Evolutionary conservation across 176 grass and related monocot species (phyloP).

Genomic region (Carex scoparia): DNA sequence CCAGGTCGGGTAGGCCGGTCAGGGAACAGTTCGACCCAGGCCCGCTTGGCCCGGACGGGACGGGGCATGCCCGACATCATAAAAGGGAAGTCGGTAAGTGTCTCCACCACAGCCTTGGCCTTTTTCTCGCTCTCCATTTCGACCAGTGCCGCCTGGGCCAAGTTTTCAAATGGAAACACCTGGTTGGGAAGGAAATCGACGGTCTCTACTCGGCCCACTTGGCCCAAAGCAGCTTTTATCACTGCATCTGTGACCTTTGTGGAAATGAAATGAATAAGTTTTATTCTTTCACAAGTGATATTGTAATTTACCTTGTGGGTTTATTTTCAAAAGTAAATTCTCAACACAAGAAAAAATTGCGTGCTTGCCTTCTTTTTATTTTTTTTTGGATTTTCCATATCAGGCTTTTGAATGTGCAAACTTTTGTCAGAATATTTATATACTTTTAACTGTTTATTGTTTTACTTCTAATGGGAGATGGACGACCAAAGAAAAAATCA

Average conservation of each 20-base stretch:
- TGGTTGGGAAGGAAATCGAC: conserved; percentile 48
- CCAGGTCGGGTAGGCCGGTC: too few relatives aligned
- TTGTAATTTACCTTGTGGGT: background rate
- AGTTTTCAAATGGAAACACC: conserved; percentile 41
- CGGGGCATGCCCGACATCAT: conserved; percentile 81
- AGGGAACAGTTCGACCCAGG: too few relatives aligned
- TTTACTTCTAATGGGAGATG: background rate
- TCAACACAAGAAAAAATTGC: background rate
- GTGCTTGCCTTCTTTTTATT: background rate
- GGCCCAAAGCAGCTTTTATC: conserved; percentile 44
- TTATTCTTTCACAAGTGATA: background rate
- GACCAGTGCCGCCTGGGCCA: conserved; percentile 58
- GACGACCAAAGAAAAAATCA: background rate
- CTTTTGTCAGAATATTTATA: background rate
- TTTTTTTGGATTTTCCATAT: background rate
- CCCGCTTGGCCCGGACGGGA: conserved; percentile 39
- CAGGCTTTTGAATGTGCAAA: background rate
- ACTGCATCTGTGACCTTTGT: conserved; percentile 29
- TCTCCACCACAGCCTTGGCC: conserved; percentile 30
- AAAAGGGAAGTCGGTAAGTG: conserved; percentile 60
- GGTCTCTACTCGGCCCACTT: conserved; percentile 44
- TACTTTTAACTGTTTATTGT: background rate
- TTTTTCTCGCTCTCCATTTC: conserved; percentile 62
- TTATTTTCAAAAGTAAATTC: background rate
- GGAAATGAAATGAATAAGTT: background rate